phyloP scores from a whole-genome alignment of 148 eudicot species.

The Camellia lanceoleosa region DNA sequence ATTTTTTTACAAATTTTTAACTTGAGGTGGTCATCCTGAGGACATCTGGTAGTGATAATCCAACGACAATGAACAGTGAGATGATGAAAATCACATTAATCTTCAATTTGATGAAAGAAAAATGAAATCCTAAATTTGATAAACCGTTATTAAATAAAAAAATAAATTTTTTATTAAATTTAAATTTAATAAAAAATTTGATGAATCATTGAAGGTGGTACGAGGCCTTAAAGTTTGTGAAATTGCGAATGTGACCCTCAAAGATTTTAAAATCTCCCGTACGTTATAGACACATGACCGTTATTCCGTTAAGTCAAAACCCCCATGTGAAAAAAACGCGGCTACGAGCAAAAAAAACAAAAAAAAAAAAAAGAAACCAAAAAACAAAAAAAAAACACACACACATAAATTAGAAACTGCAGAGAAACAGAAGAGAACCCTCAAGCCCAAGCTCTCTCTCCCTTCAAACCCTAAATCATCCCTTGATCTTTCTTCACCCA shows the following conservation, averaged over 20 bases:
- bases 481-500: neutral
- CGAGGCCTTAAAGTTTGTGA: neutral
- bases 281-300: constrained; percentile 18
- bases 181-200: neutral
- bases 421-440: neutral
- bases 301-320: constrained; percentile 30
- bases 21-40: too few relatives aligned
- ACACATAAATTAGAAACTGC: neutral
- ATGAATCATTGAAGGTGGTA: too few relatives aligned
- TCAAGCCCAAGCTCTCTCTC: neutral
- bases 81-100: too few relatives aligned
- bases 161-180: too few relatives aligned
- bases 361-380: too few relatives aligned
- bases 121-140: too few relatives aligned
- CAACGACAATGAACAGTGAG: too few relatives aligned
- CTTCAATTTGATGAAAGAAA: too few relatives aligned
- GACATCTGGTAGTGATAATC: too few relatives aligned
- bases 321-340: constrained; percentile 13
- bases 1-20: too few relatives aligned
- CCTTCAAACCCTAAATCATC: constrained; percentile 8
- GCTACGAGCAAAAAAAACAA: neutral
- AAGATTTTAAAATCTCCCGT: neutral
- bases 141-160: too few relatives aligned
- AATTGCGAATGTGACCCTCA: neutral
- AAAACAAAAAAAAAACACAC: neutral